These are phyloP conservation scores for Cyclocybe cylindracea DNA, from an alignment of 768 basidiomycete genomes.

Conservation along the genomic window DNA sequence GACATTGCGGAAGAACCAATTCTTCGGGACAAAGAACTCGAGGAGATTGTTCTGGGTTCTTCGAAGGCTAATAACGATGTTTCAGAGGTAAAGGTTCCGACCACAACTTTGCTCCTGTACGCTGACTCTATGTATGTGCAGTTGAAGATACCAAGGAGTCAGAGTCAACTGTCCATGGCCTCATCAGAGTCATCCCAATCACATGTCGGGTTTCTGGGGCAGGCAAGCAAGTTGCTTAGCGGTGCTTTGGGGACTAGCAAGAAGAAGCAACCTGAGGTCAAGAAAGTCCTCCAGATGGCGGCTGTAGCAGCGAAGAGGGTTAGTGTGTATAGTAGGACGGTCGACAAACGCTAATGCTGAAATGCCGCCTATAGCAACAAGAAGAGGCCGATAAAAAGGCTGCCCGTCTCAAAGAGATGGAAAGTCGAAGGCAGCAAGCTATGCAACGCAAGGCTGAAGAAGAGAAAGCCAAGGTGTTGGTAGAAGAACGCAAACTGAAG, in stretches of 20 bases:
- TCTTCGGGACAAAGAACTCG: slow-evolving; percentile 35
- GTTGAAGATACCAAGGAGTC: slow-evolving; percentile 35
- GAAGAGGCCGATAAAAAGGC: slow-evolving; percentile 83
- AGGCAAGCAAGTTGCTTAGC: slow-evolving; percentile 69
- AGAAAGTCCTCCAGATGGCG: slow-evolving; percentile 77
- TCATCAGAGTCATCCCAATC: slow-evolving; percentile 51
- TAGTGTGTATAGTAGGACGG: slow-evolving; percentile 13
- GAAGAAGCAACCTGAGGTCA: slow-evolving; percentile 75
- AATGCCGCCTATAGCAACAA: slow-evolving; percentile 65
- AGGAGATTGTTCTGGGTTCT: slow-evolving; percentile 41
- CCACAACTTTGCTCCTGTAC: slow-evolving; percentile 4
- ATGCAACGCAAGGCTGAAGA: slow-evolving; percentile 78
- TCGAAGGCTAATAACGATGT: slow-evolving; percentile 37
- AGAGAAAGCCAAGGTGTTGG: slow-evolving; percentile 60
- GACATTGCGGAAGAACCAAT: slow-evolving; percentile 34
- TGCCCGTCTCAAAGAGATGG: slow-evolving; percentile 76
- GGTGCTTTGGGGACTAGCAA: slow-evolving; percentile 69
- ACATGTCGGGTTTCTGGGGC: slow-evolving; percentile 64
- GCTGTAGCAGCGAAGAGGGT: slow-evolving; percentile 90
- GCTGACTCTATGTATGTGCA: slow-evolving; percentile 8
- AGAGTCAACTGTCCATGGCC: slow-evolving; percentile 58
- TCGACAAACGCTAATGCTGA: background rate
- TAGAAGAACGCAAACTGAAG: slow-evolving; percentile 71
- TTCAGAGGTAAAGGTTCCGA: slow-evolving; percentile 40
- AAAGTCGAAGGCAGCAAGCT: slow-evolving; percentile 71